These are phyloP conservation scores for Laburnicola sp. DNA, from an alignment of 2,329 filamentous ascomycete genomes.

Conservation along the genomic window DNA sequence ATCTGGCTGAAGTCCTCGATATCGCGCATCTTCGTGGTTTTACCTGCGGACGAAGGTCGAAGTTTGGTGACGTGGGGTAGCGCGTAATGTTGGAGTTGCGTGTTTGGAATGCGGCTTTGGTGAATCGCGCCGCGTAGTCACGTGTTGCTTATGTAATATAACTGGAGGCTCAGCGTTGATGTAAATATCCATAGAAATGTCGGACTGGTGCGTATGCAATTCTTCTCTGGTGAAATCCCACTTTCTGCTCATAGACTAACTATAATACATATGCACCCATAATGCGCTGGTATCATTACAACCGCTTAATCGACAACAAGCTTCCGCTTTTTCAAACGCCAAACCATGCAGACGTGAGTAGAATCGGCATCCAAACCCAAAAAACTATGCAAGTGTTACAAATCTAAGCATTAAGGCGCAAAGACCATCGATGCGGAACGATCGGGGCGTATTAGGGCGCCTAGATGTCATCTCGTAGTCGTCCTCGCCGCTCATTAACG, in stretches of 20 bases:
- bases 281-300: slow-evolving; percentile 11
- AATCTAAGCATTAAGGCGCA: slow-evolving; percentile 6
- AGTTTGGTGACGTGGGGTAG: neutral
- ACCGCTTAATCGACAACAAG: neutral
- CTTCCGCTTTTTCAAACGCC: slow-evolving; percentile 7
- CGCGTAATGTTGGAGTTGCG: neutral
- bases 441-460: neutral
- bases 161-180: too few species aligned
- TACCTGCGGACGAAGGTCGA: neutral
- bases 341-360: slow-evolving; percentile 18
- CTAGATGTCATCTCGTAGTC: slow-evolving; percentile 18
- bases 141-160: slow-evolving; percentile 10
- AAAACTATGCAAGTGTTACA: slow-evolving; percentile 8
- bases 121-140: slow-evolving; percentile 4
- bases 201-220: too few species aligned
- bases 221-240: neutral
- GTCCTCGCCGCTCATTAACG: slow-evolving; percentile 64
- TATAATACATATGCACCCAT: slow-evolving; percentile 5
- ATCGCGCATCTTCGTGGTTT: slow-evolving; percentile 58
- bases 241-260: neutral
- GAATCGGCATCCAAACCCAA: slow-evolving; percentile 12
- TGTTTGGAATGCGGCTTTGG: neutral
- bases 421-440: neutral
- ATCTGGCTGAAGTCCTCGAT: slow-evolving; percentile 69
- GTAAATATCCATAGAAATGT: too few species aligned